Conservation (phyloP, 225 moss, liverwort and hornwort genomes). For the Physcomitrium patens region DNA sequence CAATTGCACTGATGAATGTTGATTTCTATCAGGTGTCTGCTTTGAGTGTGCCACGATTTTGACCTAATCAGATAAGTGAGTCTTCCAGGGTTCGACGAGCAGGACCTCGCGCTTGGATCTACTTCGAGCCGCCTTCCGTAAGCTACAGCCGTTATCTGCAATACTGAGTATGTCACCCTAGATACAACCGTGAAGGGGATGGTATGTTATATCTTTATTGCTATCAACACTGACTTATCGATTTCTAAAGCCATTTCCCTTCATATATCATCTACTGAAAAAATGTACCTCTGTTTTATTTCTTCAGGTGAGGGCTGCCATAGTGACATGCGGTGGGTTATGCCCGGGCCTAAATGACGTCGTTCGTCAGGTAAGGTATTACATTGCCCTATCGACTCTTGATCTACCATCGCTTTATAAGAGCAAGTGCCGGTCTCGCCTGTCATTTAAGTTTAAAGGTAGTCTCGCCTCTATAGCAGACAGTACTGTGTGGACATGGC, state of each 20-base stretch:
- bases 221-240: not conserved
- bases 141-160: slow-evolving; percentile 17
- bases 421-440: not conserved
- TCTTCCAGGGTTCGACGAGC: slow-evolving; percentile 79
- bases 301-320: slow-evolving; percentile 82
- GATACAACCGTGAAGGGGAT: not conserved
- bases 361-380: slow-evolving; percentile 68
- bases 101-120: slow-evolving; percentile 91
- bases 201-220: not conserved
- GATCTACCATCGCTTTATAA: too few species aligned
- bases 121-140: slow-evolving; percentile 71
- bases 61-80: slow-evolving; percentile 18
- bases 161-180: not conserved
- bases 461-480: not conserved
- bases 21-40: not conserved
- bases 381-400: not conserved
- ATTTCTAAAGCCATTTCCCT: not conserved
- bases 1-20: not conserved
- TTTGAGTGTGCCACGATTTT: slow-evolving; percentile 7
- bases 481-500: not conserved
- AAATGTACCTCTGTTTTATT: not conserved
- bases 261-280: not conserved
- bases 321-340: slow-evolving; percentile 90
- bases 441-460: too few species aligned
- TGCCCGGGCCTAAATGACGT: slow-evolving; percentile 93